A percentile compares a stretch with the other conserved stretches of the same genome.
Evolutionary conservation across 441 rosid genomes (phyloP).

Genomic region (Syzygium syzygioides): DNA sequence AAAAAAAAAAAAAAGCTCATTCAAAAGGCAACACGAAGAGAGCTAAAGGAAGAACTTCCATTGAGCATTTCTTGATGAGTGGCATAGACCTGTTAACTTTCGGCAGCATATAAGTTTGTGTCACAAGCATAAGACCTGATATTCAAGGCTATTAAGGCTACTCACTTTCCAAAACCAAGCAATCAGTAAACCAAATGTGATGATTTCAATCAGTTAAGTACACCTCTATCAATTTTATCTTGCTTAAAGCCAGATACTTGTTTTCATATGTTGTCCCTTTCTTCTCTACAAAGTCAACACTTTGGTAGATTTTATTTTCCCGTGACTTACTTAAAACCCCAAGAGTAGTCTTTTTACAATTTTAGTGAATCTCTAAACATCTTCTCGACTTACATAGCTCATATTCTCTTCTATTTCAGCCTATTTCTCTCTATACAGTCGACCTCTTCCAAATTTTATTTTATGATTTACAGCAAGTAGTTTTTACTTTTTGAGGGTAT

Average conservation of each 20-base stretch:
- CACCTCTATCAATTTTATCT: background rate
- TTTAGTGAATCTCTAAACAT: background rate
- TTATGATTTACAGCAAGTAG: background rate
- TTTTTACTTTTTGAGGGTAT: background rate
- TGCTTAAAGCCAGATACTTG: background rate
- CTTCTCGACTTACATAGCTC: background rate
- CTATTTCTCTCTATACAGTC: background rate
- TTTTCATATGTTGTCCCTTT: background rate
- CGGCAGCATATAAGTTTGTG: background rate
- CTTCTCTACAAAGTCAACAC: background rate
- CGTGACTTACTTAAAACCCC: background rate
- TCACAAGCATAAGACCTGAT: background rate
- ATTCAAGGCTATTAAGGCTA: background rate
- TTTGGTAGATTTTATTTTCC: background rate
- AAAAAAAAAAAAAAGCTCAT: background rate
- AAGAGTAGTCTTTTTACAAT: background rate
- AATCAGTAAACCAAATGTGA: background rate
- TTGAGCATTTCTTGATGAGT: background rate
- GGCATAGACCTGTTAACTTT: background rate
- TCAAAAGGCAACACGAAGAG: background rate
- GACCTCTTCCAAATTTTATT: background rate
- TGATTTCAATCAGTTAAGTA: background rate
- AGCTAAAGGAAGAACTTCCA: background rate
- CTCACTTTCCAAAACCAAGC: background rate
- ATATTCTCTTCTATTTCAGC: background rate